Evolutionary conservation across 2,329 filamentous ascomycete species (phyloP), one percentile per base, ranked within the genome.

Genomic region (Clonostachys solani): DNA sequence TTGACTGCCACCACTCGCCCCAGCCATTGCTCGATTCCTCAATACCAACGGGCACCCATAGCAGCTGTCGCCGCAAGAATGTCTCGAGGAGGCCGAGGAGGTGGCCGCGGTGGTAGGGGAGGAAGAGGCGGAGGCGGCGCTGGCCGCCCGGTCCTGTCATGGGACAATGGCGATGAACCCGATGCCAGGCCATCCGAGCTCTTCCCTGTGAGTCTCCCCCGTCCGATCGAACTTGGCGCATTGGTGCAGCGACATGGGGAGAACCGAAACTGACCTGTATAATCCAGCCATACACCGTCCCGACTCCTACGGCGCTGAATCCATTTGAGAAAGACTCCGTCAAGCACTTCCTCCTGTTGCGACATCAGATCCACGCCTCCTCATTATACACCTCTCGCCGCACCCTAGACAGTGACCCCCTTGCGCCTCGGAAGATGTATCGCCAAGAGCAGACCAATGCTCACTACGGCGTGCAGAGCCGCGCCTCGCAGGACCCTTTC

Each of bases 361-460:
- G 78, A 44, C 77, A 75, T 52, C 76, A 81, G 55, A 70, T 77
- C 55, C 79, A 81, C 61, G 67, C 71, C 49, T 71, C 73, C 2
- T 69, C 77, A 1, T 69, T 83, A 34, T 82, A 82, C 63, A 83
- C 79, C 8, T 76, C 79, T 47, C 73, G 72, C 42, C 75, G 76
- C 51, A 68, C 68, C 18, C 59, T 63, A 19, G 55, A 61, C 13
- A 58, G 62, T 45, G 72, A 74, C 33, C 67, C 71, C 6, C 63
- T 66, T 6, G 66, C 61, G 13, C 65, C 64, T 33, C 60, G 64
- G 45, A 70, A 65, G 50, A 64, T 57, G 59, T 82, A 83, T 62
- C 77, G 77, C 54, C 78, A 80, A 56, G 70, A 75, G n/a, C 79
- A 83, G 62, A 65, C 75, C 58, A 82, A 82, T 62, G 72, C 74